Base-by-base conservation (phyloP, 306 rosid species). In the Cucurbita maxima region DNA sequence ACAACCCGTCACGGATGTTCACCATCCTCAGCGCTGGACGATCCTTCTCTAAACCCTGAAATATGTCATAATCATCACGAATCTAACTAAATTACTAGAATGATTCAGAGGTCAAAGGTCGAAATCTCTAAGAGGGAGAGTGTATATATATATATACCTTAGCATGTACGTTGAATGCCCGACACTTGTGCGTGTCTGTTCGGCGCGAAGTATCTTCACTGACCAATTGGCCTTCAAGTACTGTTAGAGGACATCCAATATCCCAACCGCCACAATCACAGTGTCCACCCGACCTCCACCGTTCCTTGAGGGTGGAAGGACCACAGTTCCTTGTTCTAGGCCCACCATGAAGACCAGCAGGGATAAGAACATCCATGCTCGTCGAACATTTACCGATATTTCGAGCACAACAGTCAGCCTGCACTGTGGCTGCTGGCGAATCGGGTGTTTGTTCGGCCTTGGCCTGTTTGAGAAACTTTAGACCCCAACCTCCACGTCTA, bases 231-330 rank as follows among this genome's bases (percentile, higher is more conserved):
- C 86, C 85, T 75, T 87, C 77, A 70, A 89, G 89, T 43, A 91
- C 82, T 4, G 96, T 89, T 57, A 95, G 82, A 72, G 97, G 93
- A 70, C 99, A 95, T 63, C 99, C 99, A 71, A 87, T 79, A 80
- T 95, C 99, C 99, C 99, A 95, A 83, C 99, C 99, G 63, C 97
- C 99, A 79, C 99, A 95, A 77, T 91, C 93, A 72, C 99, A 95
- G 52, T 41, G 83, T 51, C 99, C 97, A 6, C 87, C 90, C 5
- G 96, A 95, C 84, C 85, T 84, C 99, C 99, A 95, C 76, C 97
- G 86, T 45, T 95, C 96, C 19, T 74, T 84, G 78, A 95, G 86
- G 82, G 90, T 87, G 10, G 96, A 95, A 9, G 96, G 97, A 25
- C 99, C 99, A 1, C 89, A 81, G 52, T 79, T 87, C 83, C 88